phyloP scores from a whole-genome alignment of 2,329 filamentous ascomycete genomes.

The Ophiostoma novo-ulmi region DNA sequence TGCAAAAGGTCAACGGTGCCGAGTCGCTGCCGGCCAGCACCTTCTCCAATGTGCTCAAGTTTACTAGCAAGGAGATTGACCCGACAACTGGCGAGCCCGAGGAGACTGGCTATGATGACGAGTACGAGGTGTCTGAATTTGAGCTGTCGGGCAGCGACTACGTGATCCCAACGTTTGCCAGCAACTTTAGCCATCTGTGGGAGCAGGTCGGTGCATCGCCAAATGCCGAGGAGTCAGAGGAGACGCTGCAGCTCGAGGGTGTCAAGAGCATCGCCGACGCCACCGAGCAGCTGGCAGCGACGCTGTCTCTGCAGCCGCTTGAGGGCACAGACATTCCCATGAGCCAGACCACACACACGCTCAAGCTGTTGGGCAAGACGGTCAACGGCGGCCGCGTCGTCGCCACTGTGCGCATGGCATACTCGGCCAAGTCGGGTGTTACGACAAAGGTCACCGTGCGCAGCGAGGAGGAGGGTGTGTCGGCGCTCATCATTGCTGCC shows the following conservation, averaged over 20 bases:
- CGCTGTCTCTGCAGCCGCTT: constrained; percentile 84
- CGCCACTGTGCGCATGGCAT: constrained; percentile 86
- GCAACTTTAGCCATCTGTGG: constrained; percentile 95
- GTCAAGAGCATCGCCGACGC: constrained; percentile 93
- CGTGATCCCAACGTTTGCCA: constrained; percentile 85
- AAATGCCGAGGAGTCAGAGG: constrained; percentile 78
- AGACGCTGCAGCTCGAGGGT: constrained; percentile 81
- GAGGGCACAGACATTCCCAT: constrained; percentile 90
- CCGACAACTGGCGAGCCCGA: constrained; percentile 90
- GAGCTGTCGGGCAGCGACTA: constrained; percentile 91
- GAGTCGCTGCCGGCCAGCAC: constrained; percentile 69
- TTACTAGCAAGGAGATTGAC: constrained; percentile 97
- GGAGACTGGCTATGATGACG: constrained; percentile 88
- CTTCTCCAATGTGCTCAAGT: constrained; percentile 91
- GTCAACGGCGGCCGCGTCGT: constrained; percentile 85
- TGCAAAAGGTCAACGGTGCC: constrained; percentile 76
- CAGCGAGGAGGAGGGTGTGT: constrained; percentile 88
- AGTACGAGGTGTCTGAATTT: constrained; percentile 93
- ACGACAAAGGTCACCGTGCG: constrained; percentile 93
- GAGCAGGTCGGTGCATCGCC: constrained; percentile 83
- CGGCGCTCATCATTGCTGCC: constrained; percentile 75
- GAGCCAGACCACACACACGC: constrained; percentile 82
- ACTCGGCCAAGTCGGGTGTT: constrained; percentile 83
- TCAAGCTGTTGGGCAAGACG: constrained; percentile 95
- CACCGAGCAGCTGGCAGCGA: constrained; percentile 81